These are phyloP conservation scores for Ceratocystis variospora DNA, from an alignment of 2,329 filamentous ascomycete genomes.

Conservation along the genomic window DNA sequence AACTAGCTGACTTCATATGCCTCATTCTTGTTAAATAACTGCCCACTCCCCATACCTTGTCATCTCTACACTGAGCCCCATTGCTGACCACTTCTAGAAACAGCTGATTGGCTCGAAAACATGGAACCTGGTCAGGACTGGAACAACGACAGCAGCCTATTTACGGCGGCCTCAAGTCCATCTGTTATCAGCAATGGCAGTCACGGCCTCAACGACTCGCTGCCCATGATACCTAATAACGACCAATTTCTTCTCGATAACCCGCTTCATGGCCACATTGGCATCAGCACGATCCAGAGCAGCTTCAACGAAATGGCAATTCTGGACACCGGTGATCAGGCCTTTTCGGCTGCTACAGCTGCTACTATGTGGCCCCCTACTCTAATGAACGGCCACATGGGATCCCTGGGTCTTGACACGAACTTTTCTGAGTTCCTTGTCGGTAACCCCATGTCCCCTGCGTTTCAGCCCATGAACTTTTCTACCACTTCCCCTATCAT, in stretches of 20 bases:
- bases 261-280: constrained; percentile 25
- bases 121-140: constrained; percentile 11
- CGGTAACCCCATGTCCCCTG: constrained; percentile 17
- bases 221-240: constrained; percentile 17
- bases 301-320: constrained; percentile 52
- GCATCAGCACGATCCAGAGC: constrained; percentile 75
- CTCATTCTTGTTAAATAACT: neutral
- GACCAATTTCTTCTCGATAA: constrained; percentile 17
- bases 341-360: constrained; percentile 17
- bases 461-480: constrained; percentile 17
- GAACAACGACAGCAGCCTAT: constrained; percentile 8
- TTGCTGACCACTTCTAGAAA: constrained; percentile 16
- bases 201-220: constrained; percentile 41
- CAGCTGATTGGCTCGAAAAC: constrained; percentile 14
- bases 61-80: neutral
- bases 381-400: constrained; percentile 38
- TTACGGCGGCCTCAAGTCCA: constrained; percentile 79
- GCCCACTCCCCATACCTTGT: neutral
- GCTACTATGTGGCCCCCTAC: constrained; percentile 56
- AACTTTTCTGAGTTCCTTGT: constrained; percentile 19
- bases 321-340: constrained; percentile 28
- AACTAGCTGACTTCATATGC: constrained; percentile 66
- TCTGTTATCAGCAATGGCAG: constrained; percentile 92
- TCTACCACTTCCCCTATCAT: constrained; percentile 4
- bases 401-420: constrained; percentile 15